Percentiles rank a stretch among this genome's conserved stretches.
These are phyloP conservation scores for Cercophora sp. DNA, from an alignment of 495 filamentous ascomycete species.

Conservation along the genomic window DNA sequence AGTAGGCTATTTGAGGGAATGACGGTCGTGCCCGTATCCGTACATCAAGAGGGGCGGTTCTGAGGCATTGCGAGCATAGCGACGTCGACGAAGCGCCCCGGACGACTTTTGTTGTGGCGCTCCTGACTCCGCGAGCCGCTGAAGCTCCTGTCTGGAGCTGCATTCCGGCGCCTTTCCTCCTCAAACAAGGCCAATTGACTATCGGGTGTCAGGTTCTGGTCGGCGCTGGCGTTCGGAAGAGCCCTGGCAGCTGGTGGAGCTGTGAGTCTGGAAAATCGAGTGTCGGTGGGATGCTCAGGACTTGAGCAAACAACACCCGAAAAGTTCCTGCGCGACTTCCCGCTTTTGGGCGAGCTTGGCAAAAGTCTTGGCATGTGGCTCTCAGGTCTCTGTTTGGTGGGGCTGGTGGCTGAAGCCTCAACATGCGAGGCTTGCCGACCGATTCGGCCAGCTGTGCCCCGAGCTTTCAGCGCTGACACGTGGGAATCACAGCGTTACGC, in stretches of 20 bases:
- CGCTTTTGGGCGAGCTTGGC: conserved; percentile 1
- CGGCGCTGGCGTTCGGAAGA: conserved; percentile 18
- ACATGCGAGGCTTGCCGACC: not conserved
- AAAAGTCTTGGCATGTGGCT: not conserved
- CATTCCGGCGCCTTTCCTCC: conserved; percentile 29
- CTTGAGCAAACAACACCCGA: too few relatives aligned
- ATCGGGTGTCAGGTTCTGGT: conserved; percentile 13
- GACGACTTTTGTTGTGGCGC: conserved; percentile 12
- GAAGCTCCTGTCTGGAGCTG: conserved; percentile 39
- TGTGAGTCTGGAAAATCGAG: too few relatives aligned
- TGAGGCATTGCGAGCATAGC: conserved; percentile 34
- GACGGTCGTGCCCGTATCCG: conserved; percentile 21
- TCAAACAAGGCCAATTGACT: conserved; percentile 27
- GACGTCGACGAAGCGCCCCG: conserved; percentile 12
- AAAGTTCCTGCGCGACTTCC: conserved; percentile 9
- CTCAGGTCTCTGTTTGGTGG: not conserved
- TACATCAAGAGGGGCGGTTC: conserved; percentile 28
- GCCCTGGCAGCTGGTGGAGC: too few relatives aligned
- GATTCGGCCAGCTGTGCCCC: not conserved
- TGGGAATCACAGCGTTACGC: too few relatives aligned
- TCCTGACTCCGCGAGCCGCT: conserved; percentile 29
- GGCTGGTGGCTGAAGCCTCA: conserved; percentile 1
- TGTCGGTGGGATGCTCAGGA: too few relatives aligned
- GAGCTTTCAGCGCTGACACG: not conserved
- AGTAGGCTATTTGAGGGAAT: conserved; percentile 25